Base-by-base conservation (phyloP, 139 green algal species). In the Tetradesmus lagerheimii region DNA sequence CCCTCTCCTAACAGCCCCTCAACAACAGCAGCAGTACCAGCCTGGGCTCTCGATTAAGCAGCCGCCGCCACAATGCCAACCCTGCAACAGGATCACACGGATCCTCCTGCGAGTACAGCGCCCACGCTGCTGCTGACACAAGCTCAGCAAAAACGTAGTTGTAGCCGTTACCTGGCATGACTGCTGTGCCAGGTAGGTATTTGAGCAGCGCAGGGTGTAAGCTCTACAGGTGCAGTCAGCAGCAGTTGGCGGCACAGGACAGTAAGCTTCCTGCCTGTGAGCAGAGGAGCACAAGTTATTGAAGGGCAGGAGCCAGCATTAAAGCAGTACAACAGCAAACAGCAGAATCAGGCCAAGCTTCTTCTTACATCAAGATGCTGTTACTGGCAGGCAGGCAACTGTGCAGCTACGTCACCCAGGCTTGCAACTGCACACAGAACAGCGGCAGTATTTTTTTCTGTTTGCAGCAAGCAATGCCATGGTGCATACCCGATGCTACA, bases 81-180 rank as follows among this genome's bases (percentile, higher is more conserved):
- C 71, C 71, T 9, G 71, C 31, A 5, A 12, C 71, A 79, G 71
- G 71, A 38, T 79, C 71, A 11, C 41, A 29, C 4, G 71, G 71
- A 29, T 79, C 71, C 1, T 38, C 31, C 71, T 37, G 31, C 71
- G 41, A 79, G 71, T 79, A 79, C 4, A 25, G 5, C 4, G 71
- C n/a, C 71, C 71, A 79, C 4, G 31, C 71, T 41, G 71, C 71
- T 41, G 71, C 71, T 41, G 31, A 37, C 12, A 79, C 71, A n/a
- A 79, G 71, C 31, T 79, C 71, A 41, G 71, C 71, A 79, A 79
- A 79, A 5, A 79, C 71, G 71, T 79, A 79, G 31, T 4, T 38
- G 71, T 79, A 79, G 12, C 31, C 71, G 71, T 29, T 39, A 9
- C 71, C 71, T 25, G 71, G 71, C 71, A 79, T 79, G 9, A 79